phyloP scores from a whole-genome alignment of 2,329 filamentous ascomycete genomes.

The Neofusicoccum kwambonambiense region DNA sequence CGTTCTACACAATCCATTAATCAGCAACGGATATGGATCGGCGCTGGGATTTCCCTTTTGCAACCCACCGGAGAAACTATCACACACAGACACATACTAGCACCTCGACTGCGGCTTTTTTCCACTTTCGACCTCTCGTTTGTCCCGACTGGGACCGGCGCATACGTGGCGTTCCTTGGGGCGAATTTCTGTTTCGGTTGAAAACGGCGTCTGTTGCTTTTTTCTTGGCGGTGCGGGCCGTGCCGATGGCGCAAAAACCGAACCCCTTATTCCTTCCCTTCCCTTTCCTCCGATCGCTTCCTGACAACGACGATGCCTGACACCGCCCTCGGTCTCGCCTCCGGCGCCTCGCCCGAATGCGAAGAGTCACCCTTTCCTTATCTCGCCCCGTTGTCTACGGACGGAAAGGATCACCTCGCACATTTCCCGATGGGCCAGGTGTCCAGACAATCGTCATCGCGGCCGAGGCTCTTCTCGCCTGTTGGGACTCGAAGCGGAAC shows the following conservation, averaged over 20 bases:
- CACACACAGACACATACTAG: background rate
- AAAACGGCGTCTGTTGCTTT: slow-evolving; percentile 15
- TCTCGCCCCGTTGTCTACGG: background rate
- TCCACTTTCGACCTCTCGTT: slow-evolving; percentile 4
- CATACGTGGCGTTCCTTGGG: slow-evolving; percentile 13
- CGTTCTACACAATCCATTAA: slow-evolving; percentile 11
- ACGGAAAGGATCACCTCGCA: background rate
- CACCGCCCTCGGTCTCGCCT: slow-evolving; percentile 12
- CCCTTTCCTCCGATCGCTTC: slow-evolving; percentile 1
- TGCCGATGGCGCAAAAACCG: slow-evolving; percentile 14
- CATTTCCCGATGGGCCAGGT: slow-evolving; percentile 1
- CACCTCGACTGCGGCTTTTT: slow-evolving; percentile 4
- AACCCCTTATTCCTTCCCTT: slow-evolving; percentile 11
- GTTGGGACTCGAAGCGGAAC: background rate
- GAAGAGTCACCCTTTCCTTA: background rate
- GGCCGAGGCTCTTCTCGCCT: background rate
- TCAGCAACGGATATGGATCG: slow-evolving; percentile 6
- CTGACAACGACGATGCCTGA: slow-evolving; percentile 6
- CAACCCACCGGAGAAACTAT: background rate
- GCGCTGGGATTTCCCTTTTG: slow-evolving; percentile 2
- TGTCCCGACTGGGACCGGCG: slow-evolving; percentile 10
- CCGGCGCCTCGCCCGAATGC: background rate
- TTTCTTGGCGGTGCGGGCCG: slow-evolving; percentile 14
- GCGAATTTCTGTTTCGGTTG: slow-evolving; percentile 11
- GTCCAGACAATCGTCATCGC: background rate